Base-by-base conservation (phyloP, 2,329 filamentous ascomycete genomes). In the Alternaria incomplexa region DNA sequence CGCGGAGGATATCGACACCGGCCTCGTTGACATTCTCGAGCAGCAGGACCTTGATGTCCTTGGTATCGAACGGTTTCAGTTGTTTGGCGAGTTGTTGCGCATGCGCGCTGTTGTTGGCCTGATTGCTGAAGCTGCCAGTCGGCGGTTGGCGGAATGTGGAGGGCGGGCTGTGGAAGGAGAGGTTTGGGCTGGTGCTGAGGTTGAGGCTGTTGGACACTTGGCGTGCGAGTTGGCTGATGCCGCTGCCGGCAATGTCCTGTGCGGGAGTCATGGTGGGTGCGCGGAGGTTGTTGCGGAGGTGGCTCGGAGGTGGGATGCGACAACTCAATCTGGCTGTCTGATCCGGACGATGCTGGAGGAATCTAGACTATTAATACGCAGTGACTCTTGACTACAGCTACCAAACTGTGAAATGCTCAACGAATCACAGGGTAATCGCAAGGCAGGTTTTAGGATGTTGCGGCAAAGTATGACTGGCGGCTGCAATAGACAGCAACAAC, bases 11-110 rank as follows among this genome's bases (percentile, higher is more conserved):
- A 50, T 96, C 90, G 73, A 89, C 88, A 13, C 96, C 96, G 23
- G 93, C 93, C 81, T 93, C 85, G 80, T 99, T 99, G 77, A 99
- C 92, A 82, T 98, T 99, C 80, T 99, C 96, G 30, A 99, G 85
- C 17, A 99, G 86, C 61, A 99, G 83, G 60, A 99, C 97, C 84
- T 97, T 98, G 83, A 99, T 93, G 78, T 98, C 95, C 77, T 95
- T 90, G 22, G 93, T 96, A 78, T 95, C 91, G 83, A 99, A 99
- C 15, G 96, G 96, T 84, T 97, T 97, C 71, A 99, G 84, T 71
- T 91, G 91, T 83, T 97, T 97, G 10, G 84, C 73, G 52, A 72
- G 52, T 56, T 73, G 71, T 36, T 85, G 81, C 45, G 80, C 69
- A n/a, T 65, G 64, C n/a, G 63, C 60, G 4, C 54, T 32, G 43